Evolutionary conservation across 192 early-diverging fungal species (phyloP).

Genomic region (Coemansia sp.): DNA sequence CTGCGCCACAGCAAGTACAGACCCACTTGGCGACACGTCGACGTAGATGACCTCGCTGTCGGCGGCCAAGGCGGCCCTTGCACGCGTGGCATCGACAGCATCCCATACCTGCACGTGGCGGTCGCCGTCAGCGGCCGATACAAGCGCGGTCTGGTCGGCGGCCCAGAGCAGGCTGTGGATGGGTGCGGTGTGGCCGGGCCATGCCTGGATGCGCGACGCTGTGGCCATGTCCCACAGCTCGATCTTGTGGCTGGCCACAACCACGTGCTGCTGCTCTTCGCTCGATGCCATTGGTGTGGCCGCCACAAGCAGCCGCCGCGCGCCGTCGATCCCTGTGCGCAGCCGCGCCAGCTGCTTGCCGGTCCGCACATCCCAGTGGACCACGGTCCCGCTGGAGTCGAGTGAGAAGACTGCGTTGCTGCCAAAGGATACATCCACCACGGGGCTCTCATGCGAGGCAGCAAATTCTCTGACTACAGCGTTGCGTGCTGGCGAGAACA

Average conservation of each 20-base stretch:
- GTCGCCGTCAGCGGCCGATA: conserved; percentile 35
- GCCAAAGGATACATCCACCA: neutral
- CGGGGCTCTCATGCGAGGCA: conserved; percentile 10
- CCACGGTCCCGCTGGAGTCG: conserved; percentile 21
- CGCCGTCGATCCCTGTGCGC: conserved; percentile 22
- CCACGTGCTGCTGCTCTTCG: conserved; percentile 12
- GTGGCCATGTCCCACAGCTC: conserved; percentile 39
- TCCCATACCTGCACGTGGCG: conserved; percentile 48
- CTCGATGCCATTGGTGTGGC: neutral
- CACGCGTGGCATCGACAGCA: conserved; percentile 4
- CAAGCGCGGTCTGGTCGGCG: conserved; percentile 30
- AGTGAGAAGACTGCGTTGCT: conserved; percentile 20
- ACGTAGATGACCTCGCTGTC: conserved; percentile 27
- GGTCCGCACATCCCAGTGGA: conserved; percentile 26
- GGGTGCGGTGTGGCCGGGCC: conserved; percentile 35
- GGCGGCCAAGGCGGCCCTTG: conserved; percentile 17
- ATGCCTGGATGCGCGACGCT: conserved; percentile 5
- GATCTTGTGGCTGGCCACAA: conserved; percentile 40
- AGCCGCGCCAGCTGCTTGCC: conserved; percentile 8
- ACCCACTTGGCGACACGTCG: conserved; percentile 34
- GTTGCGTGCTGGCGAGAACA: conserved; percentile 52
- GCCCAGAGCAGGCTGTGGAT: conserved; percentile 42
- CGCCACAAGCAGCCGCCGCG: conserved; percentile 20
- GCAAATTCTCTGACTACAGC: conserved; percentile 22
- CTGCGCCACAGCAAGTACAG: conserved; percentile 34